Base-by-base conservation (phyloP, 2,329 filamentous ascomycete genomes). In the Penicillium janthinellum region DNA sequence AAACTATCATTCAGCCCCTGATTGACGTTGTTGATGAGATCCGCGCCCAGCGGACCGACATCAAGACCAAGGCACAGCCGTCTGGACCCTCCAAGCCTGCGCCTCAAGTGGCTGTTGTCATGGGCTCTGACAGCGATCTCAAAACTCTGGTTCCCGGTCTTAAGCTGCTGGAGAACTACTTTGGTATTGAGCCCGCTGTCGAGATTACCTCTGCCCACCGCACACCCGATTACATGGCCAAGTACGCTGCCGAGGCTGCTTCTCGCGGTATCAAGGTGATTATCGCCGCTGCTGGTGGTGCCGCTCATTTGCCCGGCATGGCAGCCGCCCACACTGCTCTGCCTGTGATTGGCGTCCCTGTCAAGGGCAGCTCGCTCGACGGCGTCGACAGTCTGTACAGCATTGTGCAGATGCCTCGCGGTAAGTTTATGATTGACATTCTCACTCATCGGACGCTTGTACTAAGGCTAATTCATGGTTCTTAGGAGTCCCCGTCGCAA, bases 11-110 rank as follows among this genome's bases (percentile, higher is more conserved):
- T 39, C 86, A 89, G 54, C 87, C 87, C 2, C 83, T 97, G 22
- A 86, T 96, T 59, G 79, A 88, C 68, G 92, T 97, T 60, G 75
- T 77, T 41, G 94, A 98, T 17, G 86, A 89, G 17, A 96, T 98
- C 68, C 86, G 90, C 61, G 73, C 87, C 39, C 78, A 85, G 88
- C 67, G 72, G 57, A 61, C 67, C 64, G 68, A 74, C 65, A 66
- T 74, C 70, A 71, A 72, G 60, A 75, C 72, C 37, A 67, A 72
- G 57, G 67, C 71, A 37, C 67, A 63, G 38, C 64, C 62, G 8
- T 76, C 77, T 5, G 70, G 70, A 17, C 64, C 63, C 11, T 68
- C 71, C 3, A 75, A 72, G 61, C 70, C 74, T 37, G 64, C 68
- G 1, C 73, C 79, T 17, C 67, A 76, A 28, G 71, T 82, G 35